Conservation (phyloP, 2,329 filamentous ascomycete genomes). For the Basipetospora chlamydospora region DNA sequence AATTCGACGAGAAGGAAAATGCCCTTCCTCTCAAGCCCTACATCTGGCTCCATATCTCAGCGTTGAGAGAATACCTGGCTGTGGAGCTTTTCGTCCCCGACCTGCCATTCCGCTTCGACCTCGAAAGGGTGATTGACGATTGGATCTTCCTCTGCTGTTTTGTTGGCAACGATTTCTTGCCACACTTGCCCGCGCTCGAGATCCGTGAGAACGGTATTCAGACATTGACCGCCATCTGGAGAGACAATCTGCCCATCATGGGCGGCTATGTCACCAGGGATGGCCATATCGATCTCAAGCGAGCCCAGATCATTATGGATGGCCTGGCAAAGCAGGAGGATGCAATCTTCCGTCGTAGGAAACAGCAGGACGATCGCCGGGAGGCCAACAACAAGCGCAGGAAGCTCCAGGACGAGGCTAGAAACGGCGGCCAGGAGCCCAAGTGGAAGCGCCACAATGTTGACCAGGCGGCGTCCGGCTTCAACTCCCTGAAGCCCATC, state of each 20-base stretch:
- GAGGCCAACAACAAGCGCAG: constrained; percentile 68
- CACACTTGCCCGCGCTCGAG: constrained; percentile 91
- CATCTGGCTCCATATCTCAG: constrained; percentile 91
- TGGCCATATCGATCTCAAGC: constrained; percentile 73
- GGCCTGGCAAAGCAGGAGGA: constrained; percentile 89
- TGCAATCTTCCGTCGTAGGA: constrained; percentile 77
- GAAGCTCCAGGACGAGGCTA: constrained; percentile 50
- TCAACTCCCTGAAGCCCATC: constrained; percentile 20
- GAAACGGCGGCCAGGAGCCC: constrained; percentile 11
- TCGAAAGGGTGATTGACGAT: constrained; percentile 88
- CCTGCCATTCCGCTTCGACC: constrained; percentile 76
- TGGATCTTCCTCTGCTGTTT: constrained; percentile 99
- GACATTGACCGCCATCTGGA: constrained; percentile 91
- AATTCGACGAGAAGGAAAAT: constrained; percentile 70
- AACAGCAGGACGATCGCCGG: constrained; percentile 70
- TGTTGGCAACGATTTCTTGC: constrained; percentile 95
- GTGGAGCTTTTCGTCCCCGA: constrained; percentile 74
- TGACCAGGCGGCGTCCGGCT: constrained; percentile 1
- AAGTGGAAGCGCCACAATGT: constrained; percentile 10
- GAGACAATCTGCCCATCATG: constrained; percentile 80
- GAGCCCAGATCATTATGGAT: constrained; percentile 75
- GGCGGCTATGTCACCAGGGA: constrained; percentile 94
- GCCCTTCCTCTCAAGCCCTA: constrained; percentile 61
- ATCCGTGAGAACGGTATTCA: constrained; percentile 97
- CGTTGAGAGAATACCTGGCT: constrained; percentile 84